Percentiles rank a stretch among this genome's conserved stretches.
Evolutionary conservation across 75 land plant species (phyloP).

Genomic region (Isoetes taiwanensis): DNA sequence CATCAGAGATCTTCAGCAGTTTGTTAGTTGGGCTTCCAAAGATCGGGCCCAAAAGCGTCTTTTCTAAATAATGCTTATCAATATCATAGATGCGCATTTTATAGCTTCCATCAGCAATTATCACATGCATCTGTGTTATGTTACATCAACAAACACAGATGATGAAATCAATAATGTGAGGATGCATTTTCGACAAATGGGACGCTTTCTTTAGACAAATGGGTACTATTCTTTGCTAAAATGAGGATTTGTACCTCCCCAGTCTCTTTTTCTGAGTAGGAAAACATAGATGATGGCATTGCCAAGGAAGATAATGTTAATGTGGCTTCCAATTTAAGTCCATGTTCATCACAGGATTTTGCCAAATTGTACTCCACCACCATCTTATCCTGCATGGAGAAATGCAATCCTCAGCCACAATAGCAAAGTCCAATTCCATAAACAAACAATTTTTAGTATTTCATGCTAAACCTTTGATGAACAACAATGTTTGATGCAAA

Average conservation of each 20-base stretch:
- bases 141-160: neutral
- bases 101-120: conserved; percentile 12
- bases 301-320: conserved; percentile 2
- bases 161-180: neutral
- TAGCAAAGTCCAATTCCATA: no score
- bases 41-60: conserved; percentile 19
- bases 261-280: neutral
- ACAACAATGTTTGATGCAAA: neutral
- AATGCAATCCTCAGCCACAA: no score
- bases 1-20: neutral
- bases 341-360: conserved; percentile 3
- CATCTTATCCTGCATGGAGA: conserved; percentile 24
- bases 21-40: conserved; percentile 11
- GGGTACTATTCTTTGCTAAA: no score
- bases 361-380: conserved; percentile 18
- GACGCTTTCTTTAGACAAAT: neutral
- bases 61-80: neutral
- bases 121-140: conserved; percentile 11
- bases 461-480: no score
- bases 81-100: conserved; percentile 23
- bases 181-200: neutral
- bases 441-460: no score
- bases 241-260: conserved; percentile 7
- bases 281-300: conserved; percentile 7
- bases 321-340: conserved; percentile 15